Base-by-base conservation (phyloP, 768 basidiomycete genomes). In the Russula sp. region DNA sequence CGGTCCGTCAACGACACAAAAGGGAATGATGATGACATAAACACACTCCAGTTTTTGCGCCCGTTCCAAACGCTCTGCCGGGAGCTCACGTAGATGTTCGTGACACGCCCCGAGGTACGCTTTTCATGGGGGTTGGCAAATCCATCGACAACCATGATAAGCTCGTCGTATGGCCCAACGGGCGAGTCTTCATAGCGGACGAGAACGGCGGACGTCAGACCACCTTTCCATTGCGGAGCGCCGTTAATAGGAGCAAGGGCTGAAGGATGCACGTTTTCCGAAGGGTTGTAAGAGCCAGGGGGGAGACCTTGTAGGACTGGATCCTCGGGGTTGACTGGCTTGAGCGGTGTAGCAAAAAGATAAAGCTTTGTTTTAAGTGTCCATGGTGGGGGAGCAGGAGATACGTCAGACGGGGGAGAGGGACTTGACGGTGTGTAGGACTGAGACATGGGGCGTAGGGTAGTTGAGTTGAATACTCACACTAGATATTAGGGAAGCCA, bases 91-190 rank as follows among this genome's bases (percentile, higher is more conserved):
- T 58, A 67, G 44, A 62, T 67, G 20, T 55, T 65, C 11, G 64
- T 65, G 47, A 65, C 51, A 2, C 66, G 63, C 3, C 11, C 14
- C 6, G 39, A 20, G 3, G 53, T 52, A 2, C 58, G 14, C 27
- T 56, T 52, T n/a, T 57, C 34, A 20, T 45, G 9, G 7, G 66
- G 66, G 18, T 55, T 57, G 20, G 27, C 1, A 34, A 56, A 67
- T 3, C 39, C 47, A 6, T 44, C 45, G 4, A 56, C 16, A 2
- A 10, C 1, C 22, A 55, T 13, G 18, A 61, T 39, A 10, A 67
- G 66, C 27, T 67, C 66, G 18, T 67, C 66, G 63, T 67, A 67
- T 7, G 66, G 55, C 4, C 66, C 66, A 22, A 61, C 47, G n/a
- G 66, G 66, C 8, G 59, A 53, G 5, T 61, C 52, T 22, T 54